Evolutionary conservation across 768 basidiomycete genomes (phyloP).

Genomic region (Leccinum broughii): DNA sequence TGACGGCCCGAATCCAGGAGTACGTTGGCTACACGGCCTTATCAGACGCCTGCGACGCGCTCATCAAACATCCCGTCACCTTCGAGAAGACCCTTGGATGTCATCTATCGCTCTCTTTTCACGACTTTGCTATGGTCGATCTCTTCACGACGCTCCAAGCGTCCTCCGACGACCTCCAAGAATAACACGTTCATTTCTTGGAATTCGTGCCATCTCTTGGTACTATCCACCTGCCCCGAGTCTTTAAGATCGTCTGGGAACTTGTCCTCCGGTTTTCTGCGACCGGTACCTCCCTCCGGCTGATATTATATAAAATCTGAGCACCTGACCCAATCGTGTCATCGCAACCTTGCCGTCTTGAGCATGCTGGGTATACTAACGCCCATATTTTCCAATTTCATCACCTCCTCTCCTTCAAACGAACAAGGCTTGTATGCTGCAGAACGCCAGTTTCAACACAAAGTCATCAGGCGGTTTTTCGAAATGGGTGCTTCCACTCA

Average conservation of each 20-base stretch:
- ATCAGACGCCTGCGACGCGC: constrained; percentile 53
- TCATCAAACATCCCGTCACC: constrained; percentile 49
- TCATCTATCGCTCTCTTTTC: constrained; percentile 64
- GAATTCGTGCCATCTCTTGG: constrained; percentile 42
- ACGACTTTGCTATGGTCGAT: constrained; percentile 58
- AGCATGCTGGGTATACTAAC: constrained; percentile 57
- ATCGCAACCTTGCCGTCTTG: constrained; percentile 70
- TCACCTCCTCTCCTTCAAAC: constrained; percentile 24
- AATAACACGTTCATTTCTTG: constrained; percentile 42
- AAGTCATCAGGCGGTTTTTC: constrained; percentile 64
- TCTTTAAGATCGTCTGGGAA: constrained; percentile 61
- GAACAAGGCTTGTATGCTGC: constrained; percentile 13
- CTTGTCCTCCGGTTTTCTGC: constrained; percentile 39
- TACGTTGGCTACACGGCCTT: constrained; percentile 67
- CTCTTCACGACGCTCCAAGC: constrained; percentile 51
- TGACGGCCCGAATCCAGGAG: constrained; percentile 13
- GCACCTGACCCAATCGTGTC: constrained; percentile 55
- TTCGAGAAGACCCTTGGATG: constrained; percentile 62
- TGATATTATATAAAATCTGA: constrained; percentile 62
- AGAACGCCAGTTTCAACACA: constrained; percentile 53
- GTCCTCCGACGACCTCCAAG: constrained; percentile 40
- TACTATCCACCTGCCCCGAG: constrained; percentile 57
- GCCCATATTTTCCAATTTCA: constrained; percentile 42
- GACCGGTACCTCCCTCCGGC: constrained; percentile 41
- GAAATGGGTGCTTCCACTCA: constrained; percentile 72